Percentiles rank a stretch among this genome's conserved stretches.
Conservation (phyloP, 2,329 filamentous ascomycete genomes). For the Fusarium kyushuense region DNA sequence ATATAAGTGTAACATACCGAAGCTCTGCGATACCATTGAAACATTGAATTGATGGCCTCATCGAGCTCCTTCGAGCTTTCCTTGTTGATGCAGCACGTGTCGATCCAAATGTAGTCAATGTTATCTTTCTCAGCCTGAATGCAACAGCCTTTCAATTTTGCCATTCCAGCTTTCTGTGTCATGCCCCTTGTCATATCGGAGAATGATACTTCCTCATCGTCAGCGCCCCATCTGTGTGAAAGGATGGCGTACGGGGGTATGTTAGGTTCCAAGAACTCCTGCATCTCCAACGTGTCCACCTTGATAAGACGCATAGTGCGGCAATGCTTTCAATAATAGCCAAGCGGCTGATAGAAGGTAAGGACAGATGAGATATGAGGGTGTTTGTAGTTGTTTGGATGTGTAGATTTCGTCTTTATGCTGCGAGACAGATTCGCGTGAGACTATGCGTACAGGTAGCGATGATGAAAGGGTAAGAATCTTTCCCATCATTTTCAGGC, state of each 20-base stretch:
- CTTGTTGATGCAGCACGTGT: constrained; percentile 19
- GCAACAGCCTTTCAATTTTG: background rate
- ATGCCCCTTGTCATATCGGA: background rate
- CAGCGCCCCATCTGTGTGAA: constrained; percentile 8
- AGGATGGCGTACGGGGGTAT: constrained; percentile 15
- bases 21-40: constrained; percentile 1
- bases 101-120: constrained; percentile 13
- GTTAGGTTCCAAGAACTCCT: background rate
- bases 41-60: constrained; percentile 16
- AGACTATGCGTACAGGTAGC: too few relatives aligned
- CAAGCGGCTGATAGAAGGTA: too few relatives aligned
- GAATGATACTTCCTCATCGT: background rate
- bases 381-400: too few relatives aligned
- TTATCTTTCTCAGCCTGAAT: background rate
- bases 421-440: too few relatives aligned
- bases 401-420: too few relatives aligned
- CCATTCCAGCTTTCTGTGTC: background rate
- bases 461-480: too few relatives aligned
- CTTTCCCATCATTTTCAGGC: too few relatives aligned
- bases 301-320: constrained; percentile 13
- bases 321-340: too few relatives aligned
- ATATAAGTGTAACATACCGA: constrained; percentile 6
- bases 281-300: background rate
- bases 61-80: constrained; percentile 13
- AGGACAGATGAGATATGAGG: too few relatives aligned